These are phyloP conservation scores for Debaryomyces udenii DNA, from an alignment of 1,139 yeast genomes.

Conservation along the genomic window DNA sequence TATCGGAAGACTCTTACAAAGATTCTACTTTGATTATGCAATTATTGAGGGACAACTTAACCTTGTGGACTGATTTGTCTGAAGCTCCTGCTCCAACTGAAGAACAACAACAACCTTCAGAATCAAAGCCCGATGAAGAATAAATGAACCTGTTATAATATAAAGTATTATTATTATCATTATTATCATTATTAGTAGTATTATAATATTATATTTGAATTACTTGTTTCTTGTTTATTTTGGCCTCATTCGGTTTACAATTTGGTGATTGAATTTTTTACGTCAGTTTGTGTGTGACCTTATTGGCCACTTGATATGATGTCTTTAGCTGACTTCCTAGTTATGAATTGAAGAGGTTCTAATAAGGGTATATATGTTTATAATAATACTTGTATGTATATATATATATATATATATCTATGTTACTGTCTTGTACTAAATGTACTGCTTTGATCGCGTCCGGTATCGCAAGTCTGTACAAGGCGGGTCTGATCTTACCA, in stretches of 20 bases:
- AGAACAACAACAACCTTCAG: slow-evolving; percentile 45
- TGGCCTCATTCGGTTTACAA: slow-evolving; percentile 3
- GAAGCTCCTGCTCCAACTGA: slow-evolving; percentile 75
- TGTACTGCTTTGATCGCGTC: slow-evolving; percentile 4
- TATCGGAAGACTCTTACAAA: slow-evolving; percentile 97
- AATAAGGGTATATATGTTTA: slow-evolving; percentile 8
- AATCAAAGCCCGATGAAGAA: slow-evolving; percentile 42
- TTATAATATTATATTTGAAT: slow-evolving; percentile 12
- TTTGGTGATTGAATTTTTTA: slow-evolving; percentile 4
- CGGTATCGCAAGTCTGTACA: too few relatives aligned
- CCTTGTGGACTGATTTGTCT: slow-evolving; percentile 98
- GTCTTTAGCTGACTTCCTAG: neutral
- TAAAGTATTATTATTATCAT: slow-evolving; percentile 16
- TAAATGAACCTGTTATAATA: slow-evolving; percentile 21
- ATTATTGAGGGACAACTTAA: slow-evolving; percentile 95
- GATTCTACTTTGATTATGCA: slow-evolving; percentile 99
- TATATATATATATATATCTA: slow-evolving; percentile 7
- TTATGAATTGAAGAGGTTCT: slow-evolving; percentile 1
- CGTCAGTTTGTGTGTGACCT: slow-evolving; percentile 3
- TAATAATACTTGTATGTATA: slow-evolving; percentile 6
- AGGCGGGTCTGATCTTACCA: too few relatives aligned
- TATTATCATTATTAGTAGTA: slow-evolving; percentile 8
- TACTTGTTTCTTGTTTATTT: slow-evolving; percentile 12
- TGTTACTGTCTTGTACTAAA: slow-evolving; percentile 5
- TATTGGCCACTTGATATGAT: slow-evolving; percentile 5